A percentile compares a stretch with the other conserved stretches of the same genome.
These are phyloP conservation scores for Hondaea fermentalgiana DNA, from an alignment of 108 stramenopile genomes.

Conservation along the genomic window DNA sequence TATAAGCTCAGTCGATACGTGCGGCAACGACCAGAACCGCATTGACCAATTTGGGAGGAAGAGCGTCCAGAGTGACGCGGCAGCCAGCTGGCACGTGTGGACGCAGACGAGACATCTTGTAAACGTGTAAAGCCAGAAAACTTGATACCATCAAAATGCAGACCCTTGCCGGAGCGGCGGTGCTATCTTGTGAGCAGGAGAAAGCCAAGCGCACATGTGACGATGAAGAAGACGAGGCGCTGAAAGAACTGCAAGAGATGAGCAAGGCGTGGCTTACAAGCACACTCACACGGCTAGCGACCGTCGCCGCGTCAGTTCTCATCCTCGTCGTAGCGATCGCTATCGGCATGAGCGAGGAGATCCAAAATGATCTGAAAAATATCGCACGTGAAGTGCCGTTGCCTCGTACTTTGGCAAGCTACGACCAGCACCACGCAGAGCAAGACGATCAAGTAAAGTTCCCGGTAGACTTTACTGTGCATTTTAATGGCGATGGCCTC, in stretches of 20 bases:
- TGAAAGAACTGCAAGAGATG: background rate
- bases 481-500: conserved; percentile 13
- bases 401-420: too few species aligned
- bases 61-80: too few species aligned
- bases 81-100: too few species aligned
- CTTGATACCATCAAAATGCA: too few species aligned
- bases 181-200: background rate
- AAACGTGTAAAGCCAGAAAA: too few species aligned
- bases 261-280: background rate
- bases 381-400: background rate
- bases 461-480: background rate
- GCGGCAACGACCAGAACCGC: too few species aligned
- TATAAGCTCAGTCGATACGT: too few species aligned
- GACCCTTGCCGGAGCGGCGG: too few species aligned
- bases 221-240: background rate
- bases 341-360: background rate
- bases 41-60: too few species aligned
- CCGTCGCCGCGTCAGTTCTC: background rate
- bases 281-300: background rate
- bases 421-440: too few species aligned
- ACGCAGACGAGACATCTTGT: too few species aligned
- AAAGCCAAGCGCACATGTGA: background rate
- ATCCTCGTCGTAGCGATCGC: background rate
- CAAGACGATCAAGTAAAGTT: too few species aligned
- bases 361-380: background rate